Conservation (phyloP, 2,329 filamentous ascomycete species). For the Trichoderma breve region DNA sequence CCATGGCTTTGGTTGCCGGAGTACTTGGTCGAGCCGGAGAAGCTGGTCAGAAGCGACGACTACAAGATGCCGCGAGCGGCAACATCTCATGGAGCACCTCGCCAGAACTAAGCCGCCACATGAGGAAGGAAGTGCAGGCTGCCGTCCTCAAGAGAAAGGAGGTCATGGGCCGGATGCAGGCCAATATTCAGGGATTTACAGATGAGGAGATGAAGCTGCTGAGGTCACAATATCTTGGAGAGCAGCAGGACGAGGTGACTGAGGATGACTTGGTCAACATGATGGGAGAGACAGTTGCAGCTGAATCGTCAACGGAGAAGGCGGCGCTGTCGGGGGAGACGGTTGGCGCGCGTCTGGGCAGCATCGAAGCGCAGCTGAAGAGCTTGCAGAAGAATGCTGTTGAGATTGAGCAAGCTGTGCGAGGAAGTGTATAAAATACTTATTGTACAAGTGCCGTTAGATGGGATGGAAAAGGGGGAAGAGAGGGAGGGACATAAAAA, state of each 20-base stretch:
- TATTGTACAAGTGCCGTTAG: not conserved
- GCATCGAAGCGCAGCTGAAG: conserved; percentile 25
- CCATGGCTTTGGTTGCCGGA: conserved; percentile 76
- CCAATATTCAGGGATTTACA: conserved; percentile 37
- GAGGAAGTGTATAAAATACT: not conserved
- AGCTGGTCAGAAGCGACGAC: conserved; percentile 67
- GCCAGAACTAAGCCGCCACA: conserved; percentile 41
- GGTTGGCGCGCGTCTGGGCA: conserved; percentile 11
- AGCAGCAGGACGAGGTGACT: conserved; percentile 31
- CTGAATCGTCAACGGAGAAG: conserved; percentile 1
- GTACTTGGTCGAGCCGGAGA: conserved; percentile 83
- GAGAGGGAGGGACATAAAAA: conserved; percentile 21
- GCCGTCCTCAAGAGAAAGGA: conserved; percentile 35
- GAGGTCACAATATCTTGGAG: conserved; percentile 27
- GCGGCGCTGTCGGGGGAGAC: not conserved
- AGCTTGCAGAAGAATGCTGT: conserved; percentile 18
- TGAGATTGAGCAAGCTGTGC: conserved; percentile 28
- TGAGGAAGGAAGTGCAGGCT: conserved; percentile 33
- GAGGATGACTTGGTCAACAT: conserved; percentile 39
- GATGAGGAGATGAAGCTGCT: conserved; percentile 40
- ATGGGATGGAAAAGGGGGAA: conserved; percentile 21
- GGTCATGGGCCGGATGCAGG: conserved; percentile 38
- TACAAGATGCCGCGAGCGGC: conserved; percentile 61
- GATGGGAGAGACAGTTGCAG: conserved; percentile 26
- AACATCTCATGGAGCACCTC: conserved; percentile 60